Evolutionary conservation across 2,329 filamentous ascomycete genomes (phyloP).

Genomic region (Penicillium sumatraense): DNA sequence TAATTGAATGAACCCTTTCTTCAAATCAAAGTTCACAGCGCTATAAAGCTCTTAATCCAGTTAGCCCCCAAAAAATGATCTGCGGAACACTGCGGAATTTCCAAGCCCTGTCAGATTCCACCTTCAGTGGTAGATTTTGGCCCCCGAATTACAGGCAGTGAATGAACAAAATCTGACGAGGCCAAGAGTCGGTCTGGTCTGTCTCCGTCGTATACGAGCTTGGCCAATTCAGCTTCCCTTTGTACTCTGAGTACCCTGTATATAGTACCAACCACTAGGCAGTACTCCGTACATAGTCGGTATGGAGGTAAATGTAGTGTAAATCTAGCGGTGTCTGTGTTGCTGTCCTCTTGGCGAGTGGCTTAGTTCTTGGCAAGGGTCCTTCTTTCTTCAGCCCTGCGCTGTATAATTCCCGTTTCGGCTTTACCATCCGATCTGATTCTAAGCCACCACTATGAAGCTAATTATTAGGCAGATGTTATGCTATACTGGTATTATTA

Average conservation of each 20-base stretch:
- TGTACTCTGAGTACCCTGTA: too few species aligned
- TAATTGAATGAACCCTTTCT: too few species aligned
- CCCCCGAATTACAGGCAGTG: not conserved
- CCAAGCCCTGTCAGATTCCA: too few species aligned
- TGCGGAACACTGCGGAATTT: not conserved
- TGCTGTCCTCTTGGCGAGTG: not conserved
- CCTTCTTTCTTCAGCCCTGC: not conserved
- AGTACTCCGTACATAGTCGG: too few species aligned
- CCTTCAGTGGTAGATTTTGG: not conserved
- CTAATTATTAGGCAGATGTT: too few species aligned
- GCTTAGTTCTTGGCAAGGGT: conserved; percentile 3
- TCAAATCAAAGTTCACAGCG: not conserved
- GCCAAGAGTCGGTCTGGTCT: not conserved
- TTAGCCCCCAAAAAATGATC: not conserved
- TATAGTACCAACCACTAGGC: too few species aligned
- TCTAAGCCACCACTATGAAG: not conserved
- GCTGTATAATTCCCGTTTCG: not conserved
- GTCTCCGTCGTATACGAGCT: not conserved
- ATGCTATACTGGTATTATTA: too few species aligned
- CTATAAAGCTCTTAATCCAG: not conserved
- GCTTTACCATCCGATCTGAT: not conserved
- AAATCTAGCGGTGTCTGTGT: not conserved
- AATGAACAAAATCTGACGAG: not conserved
- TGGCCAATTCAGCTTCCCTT: not conserved
- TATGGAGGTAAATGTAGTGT: too few species aligned